Percentiles rank a stretch among this genome's conserved stretches.
phyloP scores from a whole-genome alignment of 2,329 filamentous ascomycete species.

The Aspergillus cejpii region DNA sequence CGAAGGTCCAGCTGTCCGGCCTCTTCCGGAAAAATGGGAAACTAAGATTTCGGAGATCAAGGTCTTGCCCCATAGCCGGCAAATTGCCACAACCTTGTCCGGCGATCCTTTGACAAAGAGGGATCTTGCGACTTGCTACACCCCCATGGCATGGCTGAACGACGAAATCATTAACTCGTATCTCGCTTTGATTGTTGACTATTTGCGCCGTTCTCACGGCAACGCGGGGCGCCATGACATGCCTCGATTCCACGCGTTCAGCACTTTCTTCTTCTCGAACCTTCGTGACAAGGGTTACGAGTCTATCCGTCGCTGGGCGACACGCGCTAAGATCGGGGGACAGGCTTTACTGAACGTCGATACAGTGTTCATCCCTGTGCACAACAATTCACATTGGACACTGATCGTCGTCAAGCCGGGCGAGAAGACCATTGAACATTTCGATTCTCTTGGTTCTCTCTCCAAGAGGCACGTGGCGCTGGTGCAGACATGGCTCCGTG shows the following conservation, averaged over 20 bases:
- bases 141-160: constrained; percentile 38
- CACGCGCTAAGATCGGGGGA: constrained; percentile 44
- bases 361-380: constrained; percentile 44
- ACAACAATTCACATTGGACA: constrained; percentile 45
- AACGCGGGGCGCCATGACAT: constrained; percentile 32
- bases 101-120: constrained; percentile 34
- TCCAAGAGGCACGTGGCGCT: constrained; percentile 29
- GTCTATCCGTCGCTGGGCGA: constrained; percentile 40
- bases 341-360: constrained; percentile 41
- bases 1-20: constrained; percentile 30
- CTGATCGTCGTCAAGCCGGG: constrained; percentile 42
- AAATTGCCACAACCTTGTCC: constrained; percentile 28
- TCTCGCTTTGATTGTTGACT: constrained; percentile 37
- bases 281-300: constrained; percentile 38
- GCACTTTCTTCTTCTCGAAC: constrained; percentile 42
- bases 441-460: constrained; percentile 40
- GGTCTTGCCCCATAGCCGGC: constrained; percentile 18
- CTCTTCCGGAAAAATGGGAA: constrained; percentile 35
- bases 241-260: constrained; percentile 41
- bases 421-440: constrained; percentile 43
- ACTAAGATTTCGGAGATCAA: constrained; percentile 27
- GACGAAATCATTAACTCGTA: constrained; percentile 45
- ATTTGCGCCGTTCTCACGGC: constrained; percentile 29
- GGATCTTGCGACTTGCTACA: constrained; percentile 35
- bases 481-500: constrained; percentile 39